Percentiles rank a stretch among this genome's conserved stretches.
phyloP scores from a whole-genome alignment of 2,329 filamentous ascomycete genomes.

The Alternaria sp. region DNA sequence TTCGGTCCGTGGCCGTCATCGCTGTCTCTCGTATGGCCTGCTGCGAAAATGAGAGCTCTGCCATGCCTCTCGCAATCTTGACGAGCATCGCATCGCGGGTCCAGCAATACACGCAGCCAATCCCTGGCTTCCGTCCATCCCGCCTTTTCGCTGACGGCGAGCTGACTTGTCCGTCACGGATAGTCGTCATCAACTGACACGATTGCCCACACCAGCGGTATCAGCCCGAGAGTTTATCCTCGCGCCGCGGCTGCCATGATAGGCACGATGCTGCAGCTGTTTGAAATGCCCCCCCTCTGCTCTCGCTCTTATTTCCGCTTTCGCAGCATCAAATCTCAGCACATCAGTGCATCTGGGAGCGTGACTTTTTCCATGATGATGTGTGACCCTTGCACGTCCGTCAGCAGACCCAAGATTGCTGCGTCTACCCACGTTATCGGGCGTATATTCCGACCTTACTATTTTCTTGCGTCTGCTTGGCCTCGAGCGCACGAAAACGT shows the following conservation, averaged over 20 bases:
- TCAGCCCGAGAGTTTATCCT: slow-evolving; percentile 4
- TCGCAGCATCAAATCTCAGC: background rate
- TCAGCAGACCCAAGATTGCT: slow-evolving; percentile 17
- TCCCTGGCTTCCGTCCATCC: slow-evolving; percentile 3
- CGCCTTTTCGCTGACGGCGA: slow-evolving; percentile 11
- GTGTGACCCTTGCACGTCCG: slow-evolving; percentile 3
- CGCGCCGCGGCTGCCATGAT: slow-evolving; percentile 10
- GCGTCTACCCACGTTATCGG: slow-evolving; percentile 11
- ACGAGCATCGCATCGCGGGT: background rate
- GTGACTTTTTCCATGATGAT: slow-evolving; percentile 5
- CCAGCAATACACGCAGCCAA: background rate
- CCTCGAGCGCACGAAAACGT: slow-evolving; percentile 17
- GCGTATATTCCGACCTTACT: slow-evolving; percentile 2
- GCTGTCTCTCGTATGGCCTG: background rate
- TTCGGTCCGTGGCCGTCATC: background rate
- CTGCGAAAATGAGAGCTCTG: background rate
- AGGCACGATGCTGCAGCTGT: slow-evolving; percentile 4
- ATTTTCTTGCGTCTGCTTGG: slow-evolving; percentile 4
- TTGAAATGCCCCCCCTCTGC: slow-evolving; percentile 3
- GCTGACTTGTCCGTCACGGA: slow-evolving; percentile 8
- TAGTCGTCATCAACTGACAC: slow-evolving; percentile 25
- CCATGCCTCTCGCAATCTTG: background rate
- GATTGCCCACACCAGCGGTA: slow-evolving; percentile 9
- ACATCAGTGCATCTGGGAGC: background rate
- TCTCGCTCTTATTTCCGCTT: slow-evolving; percentile 19